Evolutionary conservation across 2,329 filamentous ascomycete species (phyloP).

Genomic region (Cladosporium sp.): DNA sequence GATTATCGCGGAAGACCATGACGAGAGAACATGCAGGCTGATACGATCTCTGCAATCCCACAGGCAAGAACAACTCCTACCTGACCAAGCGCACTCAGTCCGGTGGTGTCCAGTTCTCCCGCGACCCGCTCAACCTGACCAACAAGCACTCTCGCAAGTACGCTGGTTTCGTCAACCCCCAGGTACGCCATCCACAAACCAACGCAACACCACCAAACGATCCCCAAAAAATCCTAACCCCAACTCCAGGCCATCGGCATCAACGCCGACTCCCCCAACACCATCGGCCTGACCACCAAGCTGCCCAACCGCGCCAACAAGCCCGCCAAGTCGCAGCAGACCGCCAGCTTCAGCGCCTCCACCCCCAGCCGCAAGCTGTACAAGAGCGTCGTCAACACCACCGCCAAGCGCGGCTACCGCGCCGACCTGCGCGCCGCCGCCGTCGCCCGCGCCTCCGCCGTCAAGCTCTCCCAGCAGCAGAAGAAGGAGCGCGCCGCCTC

Average conservation of each 20-base stretch:
- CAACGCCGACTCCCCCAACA: conserved; percentile 66
- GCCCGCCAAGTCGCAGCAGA: conserved; percentile 64
- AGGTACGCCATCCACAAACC: conserved; percentile 55
- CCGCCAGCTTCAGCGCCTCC: conserved; percentile 65
- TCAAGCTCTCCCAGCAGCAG: conserved; percentile 69
- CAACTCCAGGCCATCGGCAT: conserved; percentile 72
- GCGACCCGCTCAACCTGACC: conserved; percentile 86
- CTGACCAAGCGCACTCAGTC: conserved; percentile 82
- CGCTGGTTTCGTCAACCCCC: conserved; percentile 88
- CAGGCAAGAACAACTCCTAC: conserved; percentile 85
- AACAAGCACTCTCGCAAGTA: conserved; percentile 94
- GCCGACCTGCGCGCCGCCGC: conserved; percentile 54
- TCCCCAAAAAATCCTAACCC: conserved; percentile 6
- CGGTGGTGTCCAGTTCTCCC: conserved; percentile 85
- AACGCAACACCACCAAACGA: neutral
- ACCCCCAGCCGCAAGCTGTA: conserved; percentile 83
- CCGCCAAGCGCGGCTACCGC: conserved; percentile 81
- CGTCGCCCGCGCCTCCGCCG: conserved; percentile 78
- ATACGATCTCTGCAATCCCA: conserved; percentile 13
- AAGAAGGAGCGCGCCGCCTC: conserved; percentile 73
- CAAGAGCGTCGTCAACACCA: conserved; percentile 77
- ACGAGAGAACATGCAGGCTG: neutral
- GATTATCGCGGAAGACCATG: neutral
- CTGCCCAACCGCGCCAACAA: conserved; percentile 67
- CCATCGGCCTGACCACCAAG: conserved; percentile 80